These are phyloP conservation scores for Suhomyces emberorum DNA, from an alignment of 805 yeast genomes.

Conservation along the genomic window DNA sequence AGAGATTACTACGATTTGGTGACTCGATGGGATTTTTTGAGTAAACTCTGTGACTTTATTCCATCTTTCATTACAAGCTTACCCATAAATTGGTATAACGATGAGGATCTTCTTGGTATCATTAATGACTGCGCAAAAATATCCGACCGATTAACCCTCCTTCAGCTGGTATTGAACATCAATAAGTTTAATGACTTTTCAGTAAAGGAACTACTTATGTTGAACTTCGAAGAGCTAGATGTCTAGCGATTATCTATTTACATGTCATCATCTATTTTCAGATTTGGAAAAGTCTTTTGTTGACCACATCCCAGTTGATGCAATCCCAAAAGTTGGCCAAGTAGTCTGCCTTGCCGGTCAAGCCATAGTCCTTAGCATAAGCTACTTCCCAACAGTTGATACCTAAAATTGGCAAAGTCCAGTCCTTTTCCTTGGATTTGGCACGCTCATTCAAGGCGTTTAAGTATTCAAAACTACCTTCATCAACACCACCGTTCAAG, in stretches of 20 bases:
- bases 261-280: conserved; percentile 5
- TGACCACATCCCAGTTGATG: conserved; percentile 79
- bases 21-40: conserved; percentile 17
- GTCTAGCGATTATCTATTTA: not conserved
- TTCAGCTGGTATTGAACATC: conserved; percentile 15
- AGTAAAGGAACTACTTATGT: conserved; percentile 18
- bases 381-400: conserved; percentile 88
- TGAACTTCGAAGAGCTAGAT: conserved; percentile 20
- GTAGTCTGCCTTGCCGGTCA: conserved; percentile 67
- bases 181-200: conserved; percentile 13
- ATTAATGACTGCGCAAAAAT: conserved; percentile 27
- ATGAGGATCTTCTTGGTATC: conserved; percentile 22
- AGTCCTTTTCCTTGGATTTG: conserved; percentile 46
- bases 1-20: conserved; percentile 11
- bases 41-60: conserved; percentile 25
- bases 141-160: conserved; percentile 15
- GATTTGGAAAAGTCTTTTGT: conserved; percentile 44
- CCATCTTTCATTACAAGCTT: conserved; percentile 31
- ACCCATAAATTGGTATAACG: conserved; percentile 37
- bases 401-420: conserved; percentile 70
- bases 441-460: conserved; percentile 42
- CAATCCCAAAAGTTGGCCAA: conserved; percentile 72
- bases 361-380: conserved; percentile 82
- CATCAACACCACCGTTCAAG: conserved; percentile 66
- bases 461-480: conserved; percentile 50